Conservation (phyloP, 768 basidiomycete genomes). For the Saitozyma sp. region DNA sequence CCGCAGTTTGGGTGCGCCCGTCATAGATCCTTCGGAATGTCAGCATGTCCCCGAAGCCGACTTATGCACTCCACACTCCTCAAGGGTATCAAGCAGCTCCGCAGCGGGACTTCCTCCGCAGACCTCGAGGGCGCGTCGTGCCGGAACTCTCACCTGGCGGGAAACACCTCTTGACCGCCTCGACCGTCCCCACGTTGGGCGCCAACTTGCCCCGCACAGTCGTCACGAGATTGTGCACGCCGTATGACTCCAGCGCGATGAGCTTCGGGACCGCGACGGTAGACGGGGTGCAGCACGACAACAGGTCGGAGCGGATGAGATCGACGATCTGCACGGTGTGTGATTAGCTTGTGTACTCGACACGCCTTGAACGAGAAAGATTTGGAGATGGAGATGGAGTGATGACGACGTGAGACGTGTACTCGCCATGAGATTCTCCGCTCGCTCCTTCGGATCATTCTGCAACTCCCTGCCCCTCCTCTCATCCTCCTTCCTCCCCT, state of each 20-base stretch:
- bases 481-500: constrained; percentile 31
- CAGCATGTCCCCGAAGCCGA: background rate
- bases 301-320: constrained; percentile 87
- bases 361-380: too few species aligned
- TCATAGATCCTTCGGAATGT: constrained; percentile 76
- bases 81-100: too few species aligned
- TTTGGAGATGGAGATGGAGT: too few species aligned
- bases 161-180: constrained; percentile 72
- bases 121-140: constrained; percentile 13
- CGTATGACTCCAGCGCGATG: constrained; percentile 86
- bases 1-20: constrained; percentile 92
- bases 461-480: constrained; percentile 42
- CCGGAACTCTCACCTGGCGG: constrained; percentile 67
- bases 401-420: background rate
- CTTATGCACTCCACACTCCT: too few species aligned
- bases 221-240: constrained; percentile 92
- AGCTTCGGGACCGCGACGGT: constrained; percentile 80
- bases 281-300: constrained; percentile 72
- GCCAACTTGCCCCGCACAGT: constrained; percentile 75
- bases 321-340: constrained; percentile 68
- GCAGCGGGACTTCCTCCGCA: too few species aligned
- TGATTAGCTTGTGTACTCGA: constrained; percentile 8
- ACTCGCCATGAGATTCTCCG: constrained; percentile 84
- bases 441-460: constrained; percentile 73
- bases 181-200: constrained; percentile 63